Evolutionary conservation across 352 stramenopile species (phyloP).

Genomic region (Phytopythium delawarense): DNA sequence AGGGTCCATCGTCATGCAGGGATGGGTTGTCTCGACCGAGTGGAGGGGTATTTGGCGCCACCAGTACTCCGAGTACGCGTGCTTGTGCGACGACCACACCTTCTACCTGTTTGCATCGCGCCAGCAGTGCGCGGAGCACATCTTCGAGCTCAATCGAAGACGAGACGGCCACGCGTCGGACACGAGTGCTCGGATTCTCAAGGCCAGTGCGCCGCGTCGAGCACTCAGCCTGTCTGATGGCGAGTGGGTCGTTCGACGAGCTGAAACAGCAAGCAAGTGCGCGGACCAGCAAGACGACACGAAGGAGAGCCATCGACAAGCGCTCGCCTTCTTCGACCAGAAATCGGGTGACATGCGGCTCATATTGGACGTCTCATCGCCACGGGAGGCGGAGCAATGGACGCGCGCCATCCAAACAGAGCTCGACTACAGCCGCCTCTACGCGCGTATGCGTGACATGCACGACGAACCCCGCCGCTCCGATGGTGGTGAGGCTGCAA

Average conservation of each 20-base stretch:
- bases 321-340: slow-evolving; percentile 67
- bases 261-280: slow-evolving; percentile 12
- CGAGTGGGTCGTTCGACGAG: slow-evolving; percentile 50
- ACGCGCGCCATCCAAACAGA: slow-evolving; percentile 37
- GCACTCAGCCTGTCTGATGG: slow-evolving; percentile 39
- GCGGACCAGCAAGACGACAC: background rate
- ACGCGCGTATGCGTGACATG: slow-evolving; percentile 19
- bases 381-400: slow-evolving; percentile 37
- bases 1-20: slow-evolving; percentile 24
- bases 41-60: slow-evolving; percentile 68
- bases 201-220: slow-evolving; percentile 34
- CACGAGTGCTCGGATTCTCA: slow-evolving; percentile 37
- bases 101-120: slow-evolving; percentile 52
- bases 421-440: slow-evolving; percentile 27
- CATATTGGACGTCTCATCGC: slow-evolving; percentile 46
- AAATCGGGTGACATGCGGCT: slow-evolving; percentile 29
- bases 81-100: slow-evolving; percentile 52
- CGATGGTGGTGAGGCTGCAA: background rate
- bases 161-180: slow-evolving; percentile 17
- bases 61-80: slow-evolving; percentile 51
- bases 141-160: slow-evolving; percentile 44
- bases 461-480: background rate
- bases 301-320: slow-evolving; percentile 24
- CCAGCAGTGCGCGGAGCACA: slow-evolving; percentile 42
- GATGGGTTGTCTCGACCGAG: slow-evolving; percentile 51